Conservation (phyloP, 345 rosid genomes). For the Hibiscus trionum region DNA sequence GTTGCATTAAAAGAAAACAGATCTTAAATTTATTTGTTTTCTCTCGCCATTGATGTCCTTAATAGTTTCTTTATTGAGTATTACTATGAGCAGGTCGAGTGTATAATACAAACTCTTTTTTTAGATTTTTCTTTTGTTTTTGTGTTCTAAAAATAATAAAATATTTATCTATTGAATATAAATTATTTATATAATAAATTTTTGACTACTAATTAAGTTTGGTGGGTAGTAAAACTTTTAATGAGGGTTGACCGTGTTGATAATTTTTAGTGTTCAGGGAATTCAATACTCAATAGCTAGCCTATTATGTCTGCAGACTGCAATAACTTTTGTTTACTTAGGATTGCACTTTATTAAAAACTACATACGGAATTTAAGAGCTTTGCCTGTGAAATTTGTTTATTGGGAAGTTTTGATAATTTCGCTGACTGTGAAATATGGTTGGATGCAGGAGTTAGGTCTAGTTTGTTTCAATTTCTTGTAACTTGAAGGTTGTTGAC, state of each 20-base stretch:
- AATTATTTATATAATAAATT: neutral
- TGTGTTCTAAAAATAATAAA: neutral
- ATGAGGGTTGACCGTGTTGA: neutral
- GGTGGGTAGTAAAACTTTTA: neutral
- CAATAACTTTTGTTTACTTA: neutral
- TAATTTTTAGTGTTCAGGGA: neutral
- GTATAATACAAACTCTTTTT: neutral
- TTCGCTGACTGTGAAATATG: slow-evolving; percentile 19
- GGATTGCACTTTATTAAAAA: slow-evolving; percentile 6
- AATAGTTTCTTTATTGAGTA: neutral
- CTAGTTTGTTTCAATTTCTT: slow-evolving; percentile 7
- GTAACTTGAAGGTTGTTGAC: slow-evolving; percentile 19
- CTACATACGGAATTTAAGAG: neutral
- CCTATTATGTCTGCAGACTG: neutral
- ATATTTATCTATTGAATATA: neutral
- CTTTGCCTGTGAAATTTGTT: slow-evolving; percentile 4
- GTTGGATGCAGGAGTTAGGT: slow-evolving; percentile 23
- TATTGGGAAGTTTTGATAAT: slow-evolving; percentile 6
- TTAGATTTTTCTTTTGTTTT: neutral
- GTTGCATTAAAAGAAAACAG: neutral
- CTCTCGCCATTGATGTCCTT: neutral
- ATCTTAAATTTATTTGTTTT: slow-evolving; percentile 6
- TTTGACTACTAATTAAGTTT: neutral
- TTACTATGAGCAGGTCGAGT: neutral
- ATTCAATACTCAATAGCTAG: neutral